Evolutionary conservation across 768 basidiomycete genomes (phyloP), one percentile per base, ranked within the genome.

Genomic region (Pisolithus tinctorius): DNA sequence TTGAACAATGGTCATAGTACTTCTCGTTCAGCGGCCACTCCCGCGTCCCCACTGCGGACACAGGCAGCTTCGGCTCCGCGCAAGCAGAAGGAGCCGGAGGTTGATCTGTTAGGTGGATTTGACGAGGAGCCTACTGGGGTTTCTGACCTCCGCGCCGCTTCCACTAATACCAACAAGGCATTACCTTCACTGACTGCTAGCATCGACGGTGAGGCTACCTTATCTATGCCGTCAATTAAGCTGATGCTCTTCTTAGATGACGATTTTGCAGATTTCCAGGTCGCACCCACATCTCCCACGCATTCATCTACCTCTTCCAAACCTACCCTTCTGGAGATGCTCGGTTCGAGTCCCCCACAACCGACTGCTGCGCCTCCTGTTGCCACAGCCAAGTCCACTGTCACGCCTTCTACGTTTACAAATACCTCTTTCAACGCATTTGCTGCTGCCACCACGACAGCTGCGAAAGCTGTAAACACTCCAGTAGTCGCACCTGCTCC

Each of bases 221-320:
- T 31, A 4, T 25, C 45, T 4, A 30, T 17, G 4, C 30, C 37
- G 20, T 29, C 38, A 45, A 31, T 30, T 40, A 31, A 45, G 48
- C 51, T 57, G 20, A 54, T 58, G 25, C 58, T 45, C n/a, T 47
- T 51, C 20, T 51, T 51, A 78, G 88, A 88, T 59, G 90, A 93
- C 56, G 90, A 93, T 46, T 93, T 93, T 58, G 83, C 80, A 47
- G 90, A 92, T 64, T 93, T 93, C 73, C 85, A 89, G 65, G 82
- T 80, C 17, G 87, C 84, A 2, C 86, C 86, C 16, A 60, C 72
- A 13, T 69, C 69, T 45, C 56, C 69, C 23, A 55, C 65, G 8
- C 62, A 65, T 6, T 71, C 73, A 25, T 54, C 67, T 42, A 59
- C 71, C 50, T 63, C 73, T 25, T 74, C 69, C 43, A 69, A 60